Base-by-base conservation (phyloP, 2,329 filamentous ascomycete species). In the Drechmeria coniospora region DNA sequence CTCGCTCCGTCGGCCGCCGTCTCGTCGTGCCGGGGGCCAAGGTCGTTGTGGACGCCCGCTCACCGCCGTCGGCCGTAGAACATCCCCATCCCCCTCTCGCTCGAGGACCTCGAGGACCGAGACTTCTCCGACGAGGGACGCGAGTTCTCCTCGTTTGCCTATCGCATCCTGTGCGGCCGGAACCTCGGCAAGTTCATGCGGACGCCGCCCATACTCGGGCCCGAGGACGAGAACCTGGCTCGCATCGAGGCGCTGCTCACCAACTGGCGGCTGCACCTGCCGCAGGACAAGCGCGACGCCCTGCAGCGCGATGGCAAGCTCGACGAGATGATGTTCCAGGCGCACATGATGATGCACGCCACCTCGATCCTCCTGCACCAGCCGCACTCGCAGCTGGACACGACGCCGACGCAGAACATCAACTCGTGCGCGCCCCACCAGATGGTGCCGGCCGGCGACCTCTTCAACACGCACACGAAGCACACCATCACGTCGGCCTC, bases 251-350 rank as follows among this genome's bases (percentile, higher is more conserved):
- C 60, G 1, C 53, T 66, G 3, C 53, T 73, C 22, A 66, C 65
- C 10, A 86, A 83, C 47, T 93, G 82, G 80, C 68, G 73, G 29
- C 67, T 87, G 26, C 79, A 90, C 42, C 59, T 93, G 1, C 84
- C 86, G 0, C 59, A 65, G 11, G 63, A 63, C 10, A 92, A 92
- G 53, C 63, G 64, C 30, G 69, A 81, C 34, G 63, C 80, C 11
- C 58, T 92, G 29, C 68, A 72, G 33, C 66, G 68, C 35, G 70
- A 77, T 39, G 76, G 81, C 18, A 65, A 72, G 29, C 62, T 86
- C 8, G 86, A 94, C 47, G 82, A 92, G 53, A 78, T 92, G 67
- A 74, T 93, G 52, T 92, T 93, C 54, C 82, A 92, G 49, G 84
- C 81, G 1, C 77, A 81, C 36, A 87, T 92, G 71, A 80, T 92